These are phyloP conservation scores for Pestalotiopsis sp. DNA, from an alignment of 2,329 filamentous ascomycete genomes.

Conservation along the genomic window DNA sequence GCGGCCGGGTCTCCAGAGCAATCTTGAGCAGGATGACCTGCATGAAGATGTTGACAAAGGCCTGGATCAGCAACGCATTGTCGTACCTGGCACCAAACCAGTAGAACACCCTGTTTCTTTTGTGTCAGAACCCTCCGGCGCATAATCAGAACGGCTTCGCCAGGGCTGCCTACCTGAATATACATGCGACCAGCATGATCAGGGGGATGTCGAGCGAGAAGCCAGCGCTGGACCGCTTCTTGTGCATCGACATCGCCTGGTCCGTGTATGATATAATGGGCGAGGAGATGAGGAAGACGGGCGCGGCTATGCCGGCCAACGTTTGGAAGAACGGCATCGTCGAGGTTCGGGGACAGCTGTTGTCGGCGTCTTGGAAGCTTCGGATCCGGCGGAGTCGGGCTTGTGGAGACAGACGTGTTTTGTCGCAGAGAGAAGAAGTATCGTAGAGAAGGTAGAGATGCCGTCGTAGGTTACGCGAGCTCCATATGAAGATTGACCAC, in stretches of 20 bases:
- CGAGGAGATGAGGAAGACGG: constrained; percentile 65
- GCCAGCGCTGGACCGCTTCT: constrained; percentile 65
- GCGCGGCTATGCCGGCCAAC: constrained; percentile 60
- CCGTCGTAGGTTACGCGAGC: background rate
- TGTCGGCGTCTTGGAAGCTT: background rate
- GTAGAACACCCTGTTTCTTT: constrained; percentile 63
- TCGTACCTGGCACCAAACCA: constrained; percentile 71
- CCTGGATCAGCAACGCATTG: constrained; percentile 64
- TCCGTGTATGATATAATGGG: constrained; percentile 68
- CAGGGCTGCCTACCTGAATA: constrained; percentile 56
- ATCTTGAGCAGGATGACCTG: constrained; percentile 68
- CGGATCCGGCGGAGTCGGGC: background rate
- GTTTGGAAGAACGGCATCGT: constrained; percentile 42
- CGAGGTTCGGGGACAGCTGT: background rate
- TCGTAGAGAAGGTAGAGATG: background rate
- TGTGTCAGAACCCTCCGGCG: background rate
- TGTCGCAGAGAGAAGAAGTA: background rate
- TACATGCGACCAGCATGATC: constrained; percentile 72
- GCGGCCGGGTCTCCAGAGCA: constrained; percentile 68
- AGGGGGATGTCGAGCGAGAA: constrained; percentile 74
- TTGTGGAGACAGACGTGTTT: background rate
- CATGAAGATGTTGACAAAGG: constrained; percentile 67
- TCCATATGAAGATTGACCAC: background rate
- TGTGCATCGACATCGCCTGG: constrained; percentile 68
- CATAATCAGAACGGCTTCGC: constrained; percentile 13